A percentile compares a stretch with the other conserved stretches of the same genome.
Evolutionary conservation across 768 basidiomycete species (phyloP).

Genomic region (Pleurotus djamor): DNA sequence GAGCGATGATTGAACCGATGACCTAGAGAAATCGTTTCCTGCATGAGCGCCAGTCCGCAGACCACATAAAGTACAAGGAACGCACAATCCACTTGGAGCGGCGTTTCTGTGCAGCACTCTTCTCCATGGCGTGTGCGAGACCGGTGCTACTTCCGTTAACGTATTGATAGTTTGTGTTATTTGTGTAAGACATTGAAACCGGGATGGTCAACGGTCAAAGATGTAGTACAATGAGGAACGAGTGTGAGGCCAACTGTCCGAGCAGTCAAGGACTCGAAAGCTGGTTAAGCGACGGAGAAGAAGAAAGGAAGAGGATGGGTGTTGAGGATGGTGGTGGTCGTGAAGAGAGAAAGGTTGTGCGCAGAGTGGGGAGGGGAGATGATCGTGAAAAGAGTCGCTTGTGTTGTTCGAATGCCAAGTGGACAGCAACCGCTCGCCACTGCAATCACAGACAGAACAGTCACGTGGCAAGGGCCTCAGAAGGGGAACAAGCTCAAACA

Average conservation of each 20-base stretch:
- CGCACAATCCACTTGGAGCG: slow-evolving; percentile 61
- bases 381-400: slow-evolving; percentile 1
- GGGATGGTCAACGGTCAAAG: background rate
- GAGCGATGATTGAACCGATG: slow-evolving; percentile 41
- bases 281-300: background rate
- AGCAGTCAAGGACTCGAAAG: background rate
- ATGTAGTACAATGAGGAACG: background rate
- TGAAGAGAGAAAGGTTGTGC: slow-evolving; percentile 1
- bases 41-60: background rate
- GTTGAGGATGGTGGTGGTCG: slow-evolving; percentile 5
- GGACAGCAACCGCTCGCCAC: background rate
- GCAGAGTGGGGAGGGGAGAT: background rate
- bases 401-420: background rate
- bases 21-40: slow-evolving; percentile 34
- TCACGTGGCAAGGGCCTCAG: background rate
- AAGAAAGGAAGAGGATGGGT: background rate
- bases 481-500: background rate
- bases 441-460: background rate
- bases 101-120: slow-evolving; percentile 22
- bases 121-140: slow-evolving; percentile 26
- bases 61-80: slow-evolving; percentile 9
- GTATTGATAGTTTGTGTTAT: slow-evolving; percentile 1
- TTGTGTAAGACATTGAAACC: background rate
- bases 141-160: slow-evolving; percentile 7
- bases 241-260: background rate